Conservation (phyloP, 2,329 filamentous ascomycete genomes). For the Fusarium brevicatenulatum region DNA sequence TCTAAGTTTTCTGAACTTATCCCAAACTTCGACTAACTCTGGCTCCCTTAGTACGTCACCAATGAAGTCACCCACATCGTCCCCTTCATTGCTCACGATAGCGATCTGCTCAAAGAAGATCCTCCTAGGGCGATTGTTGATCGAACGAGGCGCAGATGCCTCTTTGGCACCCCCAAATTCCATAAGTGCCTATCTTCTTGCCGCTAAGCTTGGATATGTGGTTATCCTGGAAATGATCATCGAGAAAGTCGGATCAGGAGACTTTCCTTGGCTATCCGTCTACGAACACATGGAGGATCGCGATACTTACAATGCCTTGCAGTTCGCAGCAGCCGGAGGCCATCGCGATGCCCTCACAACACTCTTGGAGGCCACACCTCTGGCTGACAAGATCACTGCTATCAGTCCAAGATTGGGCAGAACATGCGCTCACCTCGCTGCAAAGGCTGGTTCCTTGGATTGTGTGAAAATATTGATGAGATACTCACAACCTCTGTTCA, state of each 20-base stretch:
- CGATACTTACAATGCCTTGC: conserved; percentile 34
- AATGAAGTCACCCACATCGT: neutral
- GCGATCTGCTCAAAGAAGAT: conserved; percentile 14
- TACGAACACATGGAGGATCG: conserved; percentile 6
- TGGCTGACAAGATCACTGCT: conserved; percentile 11
- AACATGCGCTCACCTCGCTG: conserved; percentile 37
- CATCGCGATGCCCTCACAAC: conserved; percentile 20
- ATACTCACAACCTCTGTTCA: conserved; percentile 20
- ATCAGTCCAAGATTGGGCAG: conserved; percentile 15
- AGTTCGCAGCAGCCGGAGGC: conserved; percentile 34
- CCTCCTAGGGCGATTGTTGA: conserved; percentile 20
- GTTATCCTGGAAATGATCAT: conserved; percentile 28
- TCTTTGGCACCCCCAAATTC: conserved; percentile 12
- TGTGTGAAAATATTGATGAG: conserved; percentile 31
- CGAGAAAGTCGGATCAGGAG: neutral
- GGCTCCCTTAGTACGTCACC: neutral
- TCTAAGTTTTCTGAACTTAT: neutral
- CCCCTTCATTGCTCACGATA: conserved; percentile 22
- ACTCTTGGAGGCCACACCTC: conserved; percentile 28
- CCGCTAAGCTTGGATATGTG: conserved; percentile 21
- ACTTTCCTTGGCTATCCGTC: conserved; percentile 30
- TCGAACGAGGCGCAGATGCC: conserved; percentile 34
- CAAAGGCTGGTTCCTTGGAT: conserved; percentile 23
- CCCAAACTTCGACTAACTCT: neutral
- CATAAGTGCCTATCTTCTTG: conserved; percentile 28